Evolutionary conservation across 2,329 filamentous ascomycete species (phyloP).

Genomic region (Dothistroma pini): DNA sequence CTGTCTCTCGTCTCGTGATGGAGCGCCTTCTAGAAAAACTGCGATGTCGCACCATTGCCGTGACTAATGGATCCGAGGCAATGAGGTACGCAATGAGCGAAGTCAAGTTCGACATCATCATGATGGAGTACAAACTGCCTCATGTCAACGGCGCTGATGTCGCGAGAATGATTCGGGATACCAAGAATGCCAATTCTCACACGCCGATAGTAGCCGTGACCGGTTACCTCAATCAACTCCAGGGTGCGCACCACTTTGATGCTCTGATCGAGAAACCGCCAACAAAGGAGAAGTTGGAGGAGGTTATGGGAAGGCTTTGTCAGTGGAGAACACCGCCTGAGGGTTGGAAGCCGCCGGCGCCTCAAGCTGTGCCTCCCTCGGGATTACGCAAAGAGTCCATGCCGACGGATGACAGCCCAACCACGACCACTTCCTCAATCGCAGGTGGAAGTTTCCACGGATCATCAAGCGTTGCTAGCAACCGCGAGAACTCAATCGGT

Average conservation of each 20-base stretch:
- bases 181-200: conserved; percentile 88
- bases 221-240: conserved; percentile 94
- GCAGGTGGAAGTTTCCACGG: conserved; percentile 1
- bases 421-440: conserved; percentile 65
- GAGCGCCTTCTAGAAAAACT: conserved; percentile 94
- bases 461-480: conserved; percentile 2
- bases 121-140: conserved; percentile 94
- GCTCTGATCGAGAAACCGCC: conserved; percentile 95
- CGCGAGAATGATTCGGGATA: conserved; percentile 95
- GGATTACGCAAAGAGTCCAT: conserved; percentile 62
- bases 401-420: conserved; percentile 75
- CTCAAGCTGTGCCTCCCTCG: conserved; percentile 53
- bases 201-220: conserved; percentile 97
- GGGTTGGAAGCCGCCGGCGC: conserved; percentile 46
- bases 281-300: conserved; percentile 82
- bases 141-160: conserved; percentile 95
- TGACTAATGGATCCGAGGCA: conserved; percentile 84
- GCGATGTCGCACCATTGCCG: conserved; percentile 88
- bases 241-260: conserved; percentile 93
- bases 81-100: conserved; percentile 93
- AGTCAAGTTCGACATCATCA: conserved; percentile 98
- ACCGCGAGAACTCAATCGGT: conserved; percentile 79
- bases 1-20: conserved; percentile 97
- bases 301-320: conserved; percentile 82
- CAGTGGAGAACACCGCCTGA: conserved; percentile 83